Evolutionary conservation across 1,139 yeast species (phyloP).

Genomic region (Casaregolazyma lundiana): DNA sequence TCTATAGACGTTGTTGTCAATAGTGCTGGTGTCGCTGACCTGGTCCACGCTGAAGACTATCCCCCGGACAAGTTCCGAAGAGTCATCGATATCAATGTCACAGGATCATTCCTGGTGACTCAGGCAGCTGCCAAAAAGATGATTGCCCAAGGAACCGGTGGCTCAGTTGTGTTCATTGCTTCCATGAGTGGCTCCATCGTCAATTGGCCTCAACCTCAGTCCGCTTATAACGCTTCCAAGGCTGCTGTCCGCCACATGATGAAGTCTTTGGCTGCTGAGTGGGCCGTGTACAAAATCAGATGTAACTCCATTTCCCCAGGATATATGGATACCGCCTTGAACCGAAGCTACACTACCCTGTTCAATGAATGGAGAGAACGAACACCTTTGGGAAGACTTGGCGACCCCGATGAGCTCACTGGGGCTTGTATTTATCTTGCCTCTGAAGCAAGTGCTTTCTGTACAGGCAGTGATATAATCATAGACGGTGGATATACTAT

Average conservation of each 20-base stretch:
- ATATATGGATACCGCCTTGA: conserved; percentile 54
- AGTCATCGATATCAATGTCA: conserved; percentile 68
- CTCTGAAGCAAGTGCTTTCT: conserved; percentile 55
- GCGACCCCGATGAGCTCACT: conserved; percentile 60
- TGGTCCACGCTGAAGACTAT: conserved; percentile 76
- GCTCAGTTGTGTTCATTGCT: conserved; percentile 61
- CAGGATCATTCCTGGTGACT: conserved; percentile 70
- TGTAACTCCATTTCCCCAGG: conserved; percentile 57
- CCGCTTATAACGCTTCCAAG: conserved; percentile 51
- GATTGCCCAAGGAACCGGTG: conserved; percentile 47
- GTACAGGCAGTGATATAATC: conserved; percentile 61
- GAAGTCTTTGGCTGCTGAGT: conserved; percentile 53
- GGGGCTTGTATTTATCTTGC: conserved; percentile 69
- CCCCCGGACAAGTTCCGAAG: conserved; percentile 72
- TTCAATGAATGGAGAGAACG: conserved; percentile 53
- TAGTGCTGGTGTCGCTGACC: conserved; percentile 77
- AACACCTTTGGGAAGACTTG: conserved; percentile 67
- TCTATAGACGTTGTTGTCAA: conserved; percentile 63
- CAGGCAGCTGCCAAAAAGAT: conserved; percentile 71
- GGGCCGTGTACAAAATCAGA: conserved; percentile 51
- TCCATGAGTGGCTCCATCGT: conserved; percentile 85
- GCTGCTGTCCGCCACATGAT: conserved; percentile 57
- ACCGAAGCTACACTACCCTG: conserved; percentile 45
- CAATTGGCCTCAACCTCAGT: conserved; percentile 79
- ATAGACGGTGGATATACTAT: conserved; percentile 66